These are phyloP conservation scores for Polytolypa hystricis DNA, from an alignment of 2,329 filamentous ascomycete genomes.

Conservation along the genomic window DNA sequence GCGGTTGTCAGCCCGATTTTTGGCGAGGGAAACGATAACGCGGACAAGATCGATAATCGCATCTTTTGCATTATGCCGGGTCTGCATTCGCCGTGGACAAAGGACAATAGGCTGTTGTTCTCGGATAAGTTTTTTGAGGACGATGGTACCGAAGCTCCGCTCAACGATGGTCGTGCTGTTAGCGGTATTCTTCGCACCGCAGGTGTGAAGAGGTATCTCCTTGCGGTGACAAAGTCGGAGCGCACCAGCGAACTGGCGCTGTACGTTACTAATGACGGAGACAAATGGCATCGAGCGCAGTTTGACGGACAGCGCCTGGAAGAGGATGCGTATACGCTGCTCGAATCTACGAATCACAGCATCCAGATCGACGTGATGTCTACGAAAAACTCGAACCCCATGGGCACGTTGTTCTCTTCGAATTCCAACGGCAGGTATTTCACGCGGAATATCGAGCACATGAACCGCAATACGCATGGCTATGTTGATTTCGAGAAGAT, in stretches of 20 bases:
- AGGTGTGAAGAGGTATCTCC: constrained; percentile 71
- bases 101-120: constrained; percentile 66
- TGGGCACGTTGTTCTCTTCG: constrained; percentile 86
- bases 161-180: constrained; percentile 63
- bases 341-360: constrained; percentile 96
- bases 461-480: constrained; percentile 66
- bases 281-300: constrained; percentile 81
- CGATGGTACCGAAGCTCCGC: constrained; percentile 55
- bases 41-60: constrained; percentile 55
- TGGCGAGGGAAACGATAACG: constrained; percentile 39
- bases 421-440: constrained; percentile 98
- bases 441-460: constrained; percentile 80
- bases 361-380: constrained; percentile 92
- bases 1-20: constrained; percentile 68
- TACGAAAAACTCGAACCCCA: constrained; percentile 42
- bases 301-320: constrained; percentile 80
- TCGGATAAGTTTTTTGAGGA: constrained; percentile 73
- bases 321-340: constrained; percentile 75
- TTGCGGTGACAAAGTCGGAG: constrained; percentile 68
- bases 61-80: constrained; percentile 73
- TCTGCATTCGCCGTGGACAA: constrained; percentile 55
- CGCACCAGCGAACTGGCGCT: constrained; percentile 84
- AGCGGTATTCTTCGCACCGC: constrained; percentile 73
- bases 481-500: constrained; percentile 95
- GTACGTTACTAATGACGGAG: constrained; percentile 74